phyloP scores from a whole-genome alignment of 1,139 yeast genomes.

The Lodderomyces jiufengensis region DNA sequence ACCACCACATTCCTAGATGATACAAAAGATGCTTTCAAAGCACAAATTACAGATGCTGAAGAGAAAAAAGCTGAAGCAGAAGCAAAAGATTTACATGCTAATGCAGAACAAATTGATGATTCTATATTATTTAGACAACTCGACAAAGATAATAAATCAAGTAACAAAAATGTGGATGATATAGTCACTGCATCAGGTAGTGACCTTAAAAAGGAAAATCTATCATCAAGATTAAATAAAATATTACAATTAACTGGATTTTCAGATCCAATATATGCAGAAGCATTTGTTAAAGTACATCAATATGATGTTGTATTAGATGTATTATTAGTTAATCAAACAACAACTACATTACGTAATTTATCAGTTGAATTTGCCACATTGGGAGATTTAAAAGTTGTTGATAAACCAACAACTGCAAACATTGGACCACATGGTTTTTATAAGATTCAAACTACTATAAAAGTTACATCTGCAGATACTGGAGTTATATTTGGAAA shows the following conservation, averaged over 20 bases:
- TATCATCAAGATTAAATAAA: constrained; percentile 76
- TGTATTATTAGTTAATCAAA: constrained; percentile 91
- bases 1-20: constrained; percentile 81
- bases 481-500: constrained; percentile 97
- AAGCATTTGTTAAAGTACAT: constrained; percentile 90
- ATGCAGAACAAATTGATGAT: constrained; percentile 82
- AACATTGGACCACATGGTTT: constrained; percentile 96
- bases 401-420: constrained; percentile 88
- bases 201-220: constrained; percentile 51
- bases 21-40: constrained; percentile 77
- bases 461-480: constrained; percentile 95
- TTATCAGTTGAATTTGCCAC: constrained; percentile 95
- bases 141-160: constrained; percentile 41
- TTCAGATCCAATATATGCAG: constrained; percentile 97
- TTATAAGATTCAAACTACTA: constrained; percentile 82
- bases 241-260: constrained; percentile 94
- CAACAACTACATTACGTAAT: constrained; percentile 85
- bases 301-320: constrained; percentile 96
- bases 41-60: constrained; percentile 55
- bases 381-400: constrained; percentile 90
- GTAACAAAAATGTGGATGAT: constrained; percentile 44
- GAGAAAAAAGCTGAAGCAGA: constrained; percentile 53
- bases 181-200: constrained; percentile 42
- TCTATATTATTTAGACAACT: constrained; percentile 82
- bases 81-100: constrained; percentile 59